phyloP scores from a whole-genome alignment of 768 basidiomycete species.

The Tremella fuciformis region DNA sequence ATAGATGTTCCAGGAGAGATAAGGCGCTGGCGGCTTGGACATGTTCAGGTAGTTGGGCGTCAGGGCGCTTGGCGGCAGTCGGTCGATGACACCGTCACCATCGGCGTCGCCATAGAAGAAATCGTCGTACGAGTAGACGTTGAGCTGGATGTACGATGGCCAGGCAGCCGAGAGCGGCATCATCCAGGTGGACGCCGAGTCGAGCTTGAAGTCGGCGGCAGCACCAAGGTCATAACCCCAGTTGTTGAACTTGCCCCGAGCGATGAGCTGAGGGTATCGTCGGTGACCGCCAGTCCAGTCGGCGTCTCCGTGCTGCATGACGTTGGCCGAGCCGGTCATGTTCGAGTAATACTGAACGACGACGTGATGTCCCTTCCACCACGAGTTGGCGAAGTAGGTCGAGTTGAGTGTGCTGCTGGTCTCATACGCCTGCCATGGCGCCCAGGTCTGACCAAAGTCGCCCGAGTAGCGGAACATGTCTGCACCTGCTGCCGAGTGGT shows the following conservation, averaged over 20 bases:
- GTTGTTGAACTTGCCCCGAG: conserved; percentile 81
- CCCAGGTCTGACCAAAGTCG: conserved; percentile 83
- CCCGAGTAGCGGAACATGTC: conserved; percentile 82
- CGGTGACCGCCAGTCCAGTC: conserved; percentile 61
- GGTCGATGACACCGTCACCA: conserved; percentile 80
- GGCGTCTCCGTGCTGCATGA: conserved; percentile 74
- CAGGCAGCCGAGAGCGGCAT: conserved; percentile 72
- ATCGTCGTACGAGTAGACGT: conserved; percentile 85
- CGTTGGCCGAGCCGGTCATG: conserved; percentile 61
- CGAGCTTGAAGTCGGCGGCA: conserved; percentile 61
- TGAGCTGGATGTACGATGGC: conserved; percentile 86
- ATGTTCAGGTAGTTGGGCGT: conserved; percentile 85
- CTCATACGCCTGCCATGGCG: conserved; percentile 76
- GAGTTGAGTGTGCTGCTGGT: conserved; percentile 63
- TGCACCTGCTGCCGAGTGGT: conserved; percentile 79
- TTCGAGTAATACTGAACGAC: conserved; percentile 89
- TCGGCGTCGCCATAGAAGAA: conserved; percentile 91
- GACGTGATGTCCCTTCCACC: conserved; percentile 81
- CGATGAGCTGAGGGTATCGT: conserved; percentile 81
- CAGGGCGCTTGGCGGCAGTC: conserved; percentile 74
- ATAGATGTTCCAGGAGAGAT: conserved; percentile 79
- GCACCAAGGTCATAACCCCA: conserved; percentile 91
- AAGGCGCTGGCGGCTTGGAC: conserved; percentile 81
- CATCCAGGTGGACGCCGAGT: conserved; percentile 59
- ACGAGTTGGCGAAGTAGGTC: conserved; percentile 59